phyloP scores from a whole-genome alignment of 2,329 filamentous ascomycete species.

The Neurospora sp. region DNA sequence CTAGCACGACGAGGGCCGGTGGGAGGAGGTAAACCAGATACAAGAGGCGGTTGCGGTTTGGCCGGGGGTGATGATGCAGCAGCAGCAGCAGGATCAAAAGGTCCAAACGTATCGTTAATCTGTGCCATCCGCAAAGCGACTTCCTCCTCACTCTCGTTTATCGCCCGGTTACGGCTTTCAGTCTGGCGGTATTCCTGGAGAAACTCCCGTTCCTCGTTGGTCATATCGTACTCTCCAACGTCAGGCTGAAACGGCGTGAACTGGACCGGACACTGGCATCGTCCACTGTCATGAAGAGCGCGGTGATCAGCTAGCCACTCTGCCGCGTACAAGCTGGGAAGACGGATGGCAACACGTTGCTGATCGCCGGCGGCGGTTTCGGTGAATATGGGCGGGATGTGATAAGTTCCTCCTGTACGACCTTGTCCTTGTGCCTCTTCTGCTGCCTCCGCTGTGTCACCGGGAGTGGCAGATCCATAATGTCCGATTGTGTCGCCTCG shows the following conservation, averaged over 20 bases:
- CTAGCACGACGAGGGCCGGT: neutral
- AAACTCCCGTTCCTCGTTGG: neutral
- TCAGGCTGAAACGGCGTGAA: slow-evolving; percentile 23
- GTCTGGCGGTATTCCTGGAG: neutral
- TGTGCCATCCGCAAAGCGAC: slow-evolving; percentile 6
- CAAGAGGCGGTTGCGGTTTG: neutral
- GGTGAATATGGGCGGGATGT: slow-evolving; percentile 8
- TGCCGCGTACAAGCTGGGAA: slow-evolving; percentile 27
- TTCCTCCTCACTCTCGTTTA: neutral
- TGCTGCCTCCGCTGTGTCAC: neutral
- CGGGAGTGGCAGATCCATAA: neutral
- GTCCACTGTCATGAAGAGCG: slow-evolving; percentile 23
- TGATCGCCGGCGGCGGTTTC: slow-evolving; percentile 11
- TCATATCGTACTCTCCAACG: slow-evolving; percentile 7
- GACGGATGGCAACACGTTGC: slow-evolving; percentile 21
- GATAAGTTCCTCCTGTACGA: neutral
- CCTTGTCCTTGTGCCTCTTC: neutral
- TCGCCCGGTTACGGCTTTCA: neutral
- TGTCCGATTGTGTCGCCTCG: neutral
- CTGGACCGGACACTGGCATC: slow-evolving; percentile 24
- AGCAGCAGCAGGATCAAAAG: neutral
- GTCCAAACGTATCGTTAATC: slow-evolving; percentile 7
- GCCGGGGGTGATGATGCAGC: neutral
- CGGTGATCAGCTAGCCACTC: slow-evolving; percentile 32
- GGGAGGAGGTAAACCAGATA: neutral